Evolutionary conservation across 2,329 filamentous ascomycete species (phyloP), one percentile per base, ranked within the genome.

Genomic region (Alternaria longipes): DNA sequence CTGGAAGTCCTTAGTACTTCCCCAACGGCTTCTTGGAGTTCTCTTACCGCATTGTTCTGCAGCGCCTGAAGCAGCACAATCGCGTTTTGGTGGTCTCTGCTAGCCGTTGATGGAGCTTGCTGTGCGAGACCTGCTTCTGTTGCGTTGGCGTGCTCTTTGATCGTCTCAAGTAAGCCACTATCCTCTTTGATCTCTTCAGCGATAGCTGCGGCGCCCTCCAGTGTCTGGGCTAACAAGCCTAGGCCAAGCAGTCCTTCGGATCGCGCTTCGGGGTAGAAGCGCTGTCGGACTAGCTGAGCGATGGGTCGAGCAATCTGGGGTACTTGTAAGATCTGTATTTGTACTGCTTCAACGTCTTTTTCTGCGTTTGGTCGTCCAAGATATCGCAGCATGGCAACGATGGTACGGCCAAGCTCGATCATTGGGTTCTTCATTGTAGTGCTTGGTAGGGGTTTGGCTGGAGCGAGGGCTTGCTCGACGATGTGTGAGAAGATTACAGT

Each of bases 371-470:
- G 59, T 28, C 67, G 64, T 20, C 67, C 68, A 1, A 73, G 62
- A 18, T 65, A 62, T 24, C 66, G 57, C 22, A 69, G 50, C 55
- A 69, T 62, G 18, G 69, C 63, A n/a, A 78, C 64, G 5, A 78
- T 69, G 6, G 69, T 71, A 1, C 74, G 66, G 1, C 72, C 73
- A 12, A 76, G 63, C 62, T 79, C 77, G 34, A 79, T 70, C 64
- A 69, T 72, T n/a, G 74, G 64, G n/a, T 77, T 78, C 60, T 78
- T 79, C 75, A 79, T 78, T 1, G 74, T 61, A n/a, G 74, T 76
- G 55, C 76, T 79, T 5, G 76, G 76, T 3, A 78, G 30, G 26
- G 77, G 74, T 18, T 62, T 65, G 3, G 74, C 68, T 16, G 74
- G 72, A n/a, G 64, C 65, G 5, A 77, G 64, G 26, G 76, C 72